phyloP scores from a whole-genome alignment of 2,329 filamentous ascomycete species.

The Macrophomina pseudophaseolina region DNA sequence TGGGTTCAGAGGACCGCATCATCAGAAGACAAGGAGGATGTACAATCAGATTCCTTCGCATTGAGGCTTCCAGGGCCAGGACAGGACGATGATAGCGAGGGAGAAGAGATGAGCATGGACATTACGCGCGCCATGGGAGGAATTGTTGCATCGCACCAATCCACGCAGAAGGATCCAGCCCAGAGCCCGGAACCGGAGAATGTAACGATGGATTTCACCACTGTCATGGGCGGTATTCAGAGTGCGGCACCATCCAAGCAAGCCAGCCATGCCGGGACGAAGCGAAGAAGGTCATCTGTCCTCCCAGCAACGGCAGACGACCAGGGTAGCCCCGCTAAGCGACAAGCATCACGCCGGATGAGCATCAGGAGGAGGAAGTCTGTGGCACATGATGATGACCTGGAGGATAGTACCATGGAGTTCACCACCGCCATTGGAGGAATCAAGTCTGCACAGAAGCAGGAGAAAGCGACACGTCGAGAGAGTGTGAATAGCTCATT shows the following conservation, averaged over 20 bases:
- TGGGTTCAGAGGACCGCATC: conserved; percentile 66
- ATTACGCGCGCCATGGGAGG: conserved; percentile 82
- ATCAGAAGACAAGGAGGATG: conserved; percentile 24
- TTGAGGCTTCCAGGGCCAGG: conserved; percentile 29
- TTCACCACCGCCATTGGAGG: conserved; percentile 45
- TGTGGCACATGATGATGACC: conserved; percentile 39
- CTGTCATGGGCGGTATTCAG: conserved; percentile 58
- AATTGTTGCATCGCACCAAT: conserved; percentile 64
- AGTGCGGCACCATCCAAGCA: conserved; percentile 35
- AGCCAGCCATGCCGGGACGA: conserved; percentile 46
- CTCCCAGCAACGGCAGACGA: conserved; percentile 32
- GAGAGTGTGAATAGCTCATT: conserved; percentile 36
- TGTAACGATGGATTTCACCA: conserved; percentile 62
- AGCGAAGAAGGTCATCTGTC: conserved; percentile 49
- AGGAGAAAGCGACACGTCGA: conserved; percentile 29
- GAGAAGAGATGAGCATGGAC: conserved; percentile 88
- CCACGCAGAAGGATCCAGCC: conserved; percentile 33
- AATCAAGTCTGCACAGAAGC: conserved; percentile 34
- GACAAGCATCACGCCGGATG: conserved; percentile 39
- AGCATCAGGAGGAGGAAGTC: conserved; percentile 48
- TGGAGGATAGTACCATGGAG: conserved; percentile 50
- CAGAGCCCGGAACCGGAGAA: conserved; percentile 50
- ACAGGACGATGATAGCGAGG: conserved; percentile 53
- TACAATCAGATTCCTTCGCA: conserved; percentile 27
- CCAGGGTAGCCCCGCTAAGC: conserved; percentile 45